phyloP scores from a whole-genome alignment of 2,329 filamentous ascomycete species.

The Alternaria brassicae region DNA sequence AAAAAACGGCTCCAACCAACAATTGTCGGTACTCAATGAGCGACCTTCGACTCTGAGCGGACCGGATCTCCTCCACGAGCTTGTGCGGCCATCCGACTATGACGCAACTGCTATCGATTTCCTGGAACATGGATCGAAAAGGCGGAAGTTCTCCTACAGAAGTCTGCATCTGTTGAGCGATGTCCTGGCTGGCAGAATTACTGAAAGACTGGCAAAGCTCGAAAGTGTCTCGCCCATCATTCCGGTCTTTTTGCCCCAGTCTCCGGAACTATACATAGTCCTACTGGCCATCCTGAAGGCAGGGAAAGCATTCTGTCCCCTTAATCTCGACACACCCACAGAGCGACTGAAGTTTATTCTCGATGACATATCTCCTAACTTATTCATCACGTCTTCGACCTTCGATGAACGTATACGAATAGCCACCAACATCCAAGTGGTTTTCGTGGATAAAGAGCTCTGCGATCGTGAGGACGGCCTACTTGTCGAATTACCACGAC shows the following conservation, averaged over 20 bases:
- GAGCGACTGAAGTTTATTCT: conserved; percentile 83
- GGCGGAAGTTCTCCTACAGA: conserved; percentile 64
- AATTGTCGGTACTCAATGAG: conserved; percentile 61
- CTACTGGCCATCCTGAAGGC: conserved; percentile 79
- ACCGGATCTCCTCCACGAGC: conserved; percentile 65
- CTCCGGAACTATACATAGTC: conserved; percentile 76
- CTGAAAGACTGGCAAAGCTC: conserved; percentile 26
- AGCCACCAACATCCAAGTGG: conserved; percentile 44
- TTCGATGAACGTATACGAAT: conserved; percentile 53
- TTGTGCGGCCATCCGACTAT: conserved; percentile 60
- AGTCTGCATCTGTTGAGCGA: conserved; percentile 67
- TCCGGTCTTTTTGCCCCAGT: conserved; percentile 80
- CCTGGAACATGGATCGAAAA: conserved; percentile 57
- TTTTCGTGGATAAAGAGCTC: conserved; percentile 54
- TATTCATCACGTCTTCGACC: conserved; percentile 70
- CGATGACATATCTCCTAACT: conserved; percentile 72
- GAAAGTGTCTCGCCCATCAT: conserved; percentile 61
- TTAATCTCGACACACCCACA: conserved; percentile 77
- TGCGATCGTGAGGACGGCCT: conserved; percentile 28
- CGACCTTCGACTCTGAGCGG: conserved; percentile 61
- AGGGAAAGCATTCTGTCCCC: conserved; percentile 84
- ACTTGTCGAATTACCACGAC: not conserved
- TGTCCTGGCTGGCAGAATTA: conserved; percentile 57
- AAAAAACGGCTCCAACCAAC: conserved; percentile 7
- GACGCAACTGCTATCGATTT: conserved; percentile 68